Evolutionary conservation across 768 basidiomycete species (phyloP).

Genomic region (Chalciporus chontae): DNA sequence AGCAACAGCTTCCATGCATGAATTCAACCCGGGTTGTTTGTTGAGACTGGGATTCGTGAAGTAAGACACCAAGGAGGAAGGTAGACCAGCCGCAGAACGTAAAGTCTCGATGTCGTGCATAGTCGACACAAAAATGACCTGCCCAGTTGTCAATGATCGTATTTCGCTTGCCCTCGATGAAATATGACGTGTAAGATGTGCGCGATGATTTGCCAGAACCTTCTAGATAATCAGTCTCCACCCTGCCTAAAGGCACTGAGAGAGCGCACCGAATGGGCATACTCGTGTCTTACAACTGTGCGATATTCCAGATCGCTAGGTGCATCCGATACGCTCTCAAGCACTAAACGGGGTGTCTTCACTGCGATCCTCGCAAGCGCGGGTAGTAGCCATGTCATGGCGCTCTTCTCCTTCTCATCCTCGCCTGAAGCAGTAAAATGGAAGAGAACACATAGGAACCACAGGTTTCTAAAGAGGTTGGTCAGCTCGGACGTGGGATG

Average conservation of each 20-base stretch:
- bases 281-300: constrained; percentile 84
- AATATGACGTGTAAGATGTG: constrained; percentile 60
- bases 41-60: constrained; percentile 88
- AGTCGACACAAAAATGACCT: constrained; percentile 79
- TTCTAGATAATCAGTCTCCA: constrained; percentile 29
- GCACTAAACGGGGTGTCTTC: constrained; percentile 82
- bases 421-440: constrained; percentile 55
- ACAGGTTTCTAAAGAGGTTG: constrained; percentile 84
- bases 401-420: constrained; percentile 47
- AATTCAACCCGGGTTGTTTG: constrained; percentile 56
- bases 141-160: constrained; percentile 72
- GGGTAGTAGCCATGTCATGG: constrained; percentile 76
- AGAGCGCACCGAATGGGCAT: constrained; percentile 63
- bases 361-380: constrained; percentile 76
- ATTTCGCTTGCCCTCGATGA: constrained; percentile 65
- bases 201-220: constrained; percentile 70
- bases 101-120: constrained; percentile 88
- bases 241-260: background rate
- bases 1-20: constrained; percentile 83
- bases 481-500: constrained; percentile 58
- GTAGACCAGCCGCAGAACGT: constrained; percentile 74
- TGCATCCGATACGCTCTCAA: constrained; percentile 79
- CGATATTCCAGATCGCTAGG: constrained; percentile 92
- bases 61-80: constrained; percentile 81
- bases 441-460: constrained; percentile 90